phyloP scores from a whole-genome alignment of 768 basidiomycete species.

The Trametes meyenii region DNA sequence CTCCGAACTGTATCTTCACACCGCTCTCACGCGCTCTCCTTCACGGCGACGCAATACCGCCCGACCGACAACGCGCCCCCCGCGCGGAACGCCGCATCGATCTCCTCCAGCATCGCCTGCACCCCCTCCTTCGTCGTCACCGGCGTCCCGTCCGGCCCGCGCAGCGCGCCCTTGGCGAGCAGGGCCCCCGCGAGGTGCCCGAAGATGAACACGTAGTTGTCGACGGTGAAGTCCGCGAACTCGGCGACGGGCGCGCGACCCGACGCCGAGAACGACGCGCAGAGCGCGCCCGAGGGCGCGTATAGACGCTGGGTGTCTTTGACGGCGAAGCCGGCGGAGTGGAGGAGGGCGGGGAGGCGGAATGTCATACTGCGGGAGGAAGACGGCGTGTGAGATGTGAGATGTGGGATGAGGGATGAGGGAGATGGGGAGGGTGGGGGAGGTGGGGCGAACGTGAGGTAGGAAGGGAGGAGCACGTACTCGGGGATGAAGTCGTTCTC shows the following conservation, averaged over 20 bases:
- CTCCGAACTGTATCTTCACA: neutral
- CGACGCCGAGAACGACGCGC: neutral
- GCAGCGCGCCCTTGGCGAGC: slow-evolving; percentile 2
- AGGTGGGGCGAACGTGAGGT: too few relatives aligned
- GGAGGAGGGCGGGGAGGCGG: slow-evolving; percentile 3
- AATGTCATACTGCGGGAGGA: neutral
- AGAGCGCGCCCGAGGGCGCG: neutral
- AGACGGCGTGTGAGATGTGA: neutral
- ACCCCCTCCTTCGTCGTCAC: neutral
- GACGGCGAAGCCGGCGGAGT: slow-evolving; percentile 3
- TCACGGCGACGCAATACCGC: neutral
- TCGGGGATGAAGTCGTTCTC: slow-evolving; percentile 13
- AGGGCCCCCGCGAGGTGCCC: neutral
- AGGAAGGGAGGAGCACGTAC: slow-evolving; percentile 2
- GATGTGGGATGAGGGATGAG: neutral
- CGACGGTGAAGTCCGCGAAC: neutral
- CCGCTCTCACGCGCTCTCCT: neutral
- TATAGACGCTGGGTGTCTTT: neutral
- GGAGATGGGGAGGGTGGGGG: neutral
- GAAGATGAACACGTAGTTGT: slow-evolving; percentile 1
- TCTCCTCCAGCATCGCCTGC: neutral
- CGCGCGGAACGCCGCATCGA: neutral
- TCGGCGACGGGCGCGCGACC: neutral
- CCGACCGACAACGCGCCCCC: neutral
- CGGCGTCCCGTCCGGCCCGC: neutral